Percentiles rank a stretch among this genome's conserved stretches.
Evolutionary conservation across 192 early-diverging fungal genomes (phyloP).

Genomic region (Coemansia sp.): DNA sequence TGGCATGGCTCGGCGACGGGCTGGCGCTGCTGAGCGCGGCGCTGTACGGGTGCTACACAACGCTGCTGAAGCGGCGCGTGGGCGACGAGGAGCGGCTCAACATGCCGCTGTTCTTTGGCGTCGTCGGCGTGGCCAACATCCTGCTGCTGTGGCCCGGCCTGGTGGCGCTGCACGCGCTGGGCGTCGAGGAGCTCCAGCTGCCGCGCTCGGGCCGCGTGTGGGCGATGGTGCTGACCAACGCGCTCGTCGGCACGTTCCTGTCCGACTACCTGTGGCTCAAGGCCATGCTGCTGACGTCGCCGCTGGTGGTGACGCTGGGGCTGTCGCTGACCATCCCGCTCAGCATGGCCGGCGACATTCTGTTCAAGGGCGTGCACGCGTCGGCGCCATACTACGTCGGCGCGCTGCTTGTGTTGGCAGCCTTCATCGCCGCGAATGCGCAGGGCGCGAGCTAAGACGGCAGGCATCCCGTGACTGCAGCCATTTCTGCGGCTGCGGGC

Average conservation of each 20-base stretch:
- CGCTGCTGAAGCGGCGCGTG: conserved; percentile 65
- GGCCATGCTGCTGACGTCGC: conserved; percentile 77
- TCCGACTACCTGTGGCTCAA: conserved; percentile 79
- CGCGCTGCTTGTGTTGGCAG: conserved; percentile 60
- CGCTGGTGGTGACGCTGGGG: conserved; percentile 75
- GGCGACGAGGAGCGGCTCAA: conserved; percentile 65
- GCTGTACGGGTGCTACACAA: conserved; percentile 75
- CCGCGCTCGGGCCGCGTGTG: conserved; percentile 54
- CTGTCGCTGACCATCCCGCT: conserved; percentile 72
- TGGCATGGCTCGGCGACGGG: conserved; percentile 60
- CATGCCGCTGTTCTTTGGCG: conserved; percentile 74
- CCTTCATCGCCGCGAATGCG: conserved; percentile 71
- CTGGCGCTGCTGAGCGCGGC: conserved; percentile 68
- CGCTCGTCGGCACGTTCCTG: conserved; percentile 73
- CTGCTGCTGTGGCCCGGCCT: conserved; percentile 67
- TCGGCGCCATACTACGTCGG: conserved; percentile 60
- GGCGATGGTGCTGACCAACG: conserved; percentile 66
- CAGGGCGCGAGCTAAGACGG: too few species aligned
- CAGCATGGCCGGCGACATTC: conserved; percentile 65
- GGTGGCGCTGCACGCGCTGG: conserved; percentile 54
- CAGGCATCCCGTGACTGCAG: too few species aligned
- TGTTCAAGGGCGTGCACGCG: conserved; percentile 58
- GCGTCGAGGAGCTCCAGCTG: conserved; percentile 63
- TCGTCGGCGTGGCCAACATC: conserved; percentile 71
- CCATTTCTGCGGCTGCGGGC: too few species aligned